Evolutionary conservation across 768 basidiomycete genomes (phyloP).

Genomic region (Neoboletus magnificus): DNA sequence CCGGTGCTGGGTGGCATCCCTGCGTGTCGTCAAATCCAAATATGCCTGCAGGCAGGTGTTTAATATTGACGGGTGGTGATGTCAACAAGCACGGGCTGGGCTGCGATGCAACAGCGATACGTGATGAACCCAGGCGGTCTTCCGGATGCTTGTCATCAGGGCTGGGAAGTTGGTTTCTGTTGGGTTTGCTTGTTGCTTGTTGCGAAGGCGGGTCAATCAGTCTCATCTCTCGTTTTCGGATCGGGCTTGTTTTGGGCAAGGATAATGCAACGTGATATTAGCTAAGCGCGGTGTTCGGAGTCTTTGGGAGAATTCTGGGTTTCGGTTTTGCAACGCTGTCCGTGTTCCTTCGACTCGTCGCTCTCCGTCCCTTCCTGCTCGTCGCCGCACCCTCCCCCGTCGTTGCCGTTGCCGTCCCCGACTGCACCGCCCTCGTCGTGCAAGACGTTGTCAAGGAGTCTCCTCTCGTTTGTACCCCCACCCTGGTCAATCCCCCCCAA

Average conservation of each 20-base stretch:
- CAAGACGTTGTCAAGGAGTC: conserved; percentile 17
- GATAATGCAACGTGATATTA: conserved; percentile 14
- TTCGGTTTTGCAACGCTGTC: conserved; percentile 35
- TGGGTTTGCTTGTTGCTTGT: not conserved
- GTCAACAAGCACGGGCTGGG: not conserved
- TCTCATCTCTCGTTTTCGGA: not conserved
- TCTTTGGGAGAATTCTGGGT: conserved; percentile 36
- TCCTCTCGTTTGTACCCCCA: conserved; percentile 29
- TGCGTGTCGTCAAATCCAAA: not conserved
- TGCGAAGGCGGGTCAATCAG: not conserved
- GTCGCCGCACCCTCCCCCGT: conserved; percentile 25
- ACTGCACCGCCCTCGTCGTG: conserved; percentile 24
- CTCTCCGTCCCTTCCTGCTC: conserved; percentile 31
- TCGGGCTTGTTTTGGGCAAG: not conserved
- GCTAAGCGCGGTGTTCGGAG: conserved; percentile 21
- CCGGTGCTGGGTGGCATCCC: not conserved
- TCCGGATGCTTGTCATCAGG: not conserved
- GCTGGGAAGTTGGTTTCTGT: not conserved
- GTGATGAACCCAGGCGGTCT: not conserved
- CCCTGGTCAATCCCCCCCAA: conserved; percentile 11
- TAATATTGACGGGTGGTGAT: not conserved
- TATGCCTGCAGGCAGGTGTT: not conserved
- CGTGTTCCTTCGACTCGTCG: conserved; percentile 29
- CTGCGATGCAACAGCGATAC: not conserved
- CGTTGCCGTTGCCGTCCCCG: conserved; percentile 19